Conservation (phyloP, 805 yeast genomes). For the Saccharomyces jurei region DNA sequence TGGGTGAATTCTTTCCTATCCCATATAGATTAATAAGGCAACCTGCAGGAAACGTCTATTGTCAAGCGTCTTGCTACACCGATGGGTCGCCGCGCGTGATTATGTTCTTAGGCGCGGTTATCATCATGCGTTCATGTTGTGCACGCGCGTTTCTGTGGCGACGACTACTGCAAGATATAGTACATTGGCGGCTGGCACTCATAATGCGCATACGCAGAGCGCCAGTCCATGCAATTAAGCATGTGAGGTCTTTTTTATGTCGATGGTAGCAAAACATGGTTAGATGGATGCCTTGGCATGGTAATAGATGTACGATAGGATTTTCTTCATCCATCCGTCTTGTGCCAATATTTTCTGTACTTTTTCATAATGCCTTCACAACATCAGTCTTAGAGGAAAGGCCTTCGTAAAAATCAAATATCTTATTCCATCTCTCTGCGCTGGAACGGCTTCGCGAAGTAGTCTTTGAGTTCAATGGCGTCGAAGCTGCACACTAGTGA, state of each 20-base stretch:
- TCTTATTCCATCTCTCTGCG: slow-evolving; percentile 66
- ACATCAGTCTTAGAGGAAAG: slow-evolving; percentile 44
- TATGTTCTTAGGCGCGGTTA: not conserved
- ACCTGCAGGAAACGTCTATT: not conserved
- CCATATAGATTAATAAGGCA: not conserved
- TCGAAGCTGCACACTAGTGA: slow-evolving; percentile 86
- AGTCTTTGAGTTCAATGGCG: slow-evolving; percentile 60
- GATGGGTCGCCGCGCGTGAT: not conserved
- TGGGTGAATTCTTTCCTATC: not conserved
- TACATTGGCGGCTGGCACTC: not conserved
- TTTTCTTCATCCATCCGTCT: slow-evolving; percentile 22
- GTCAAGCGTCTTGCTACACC: not conserved
- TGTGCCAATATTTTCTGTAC: slow-evolving; percentile 42
- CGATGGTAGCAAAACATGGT: not conserved
- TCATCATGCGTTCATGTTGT: not conserved
- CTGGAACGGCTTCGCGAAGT: slow-evolving; percentile 82
- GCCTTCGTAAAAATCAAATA: slow-evolving; percentile 64
- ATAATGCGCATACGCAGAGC: not conserved
- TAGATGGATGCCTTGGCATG: slow-evolving; percentile 12
- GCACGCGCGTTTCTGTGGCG: not conserved
- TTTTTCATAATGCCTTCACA: slow-evolving; percentile 41
- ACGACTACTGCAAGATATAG: not conserved
- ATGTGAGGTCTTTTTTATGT: not conserved
- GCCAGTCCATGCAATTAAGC: not conserved
- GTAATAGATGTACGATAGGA: slow-evolving; percentile 22